Percentiles rank a stretch among this genome's conserved stretches.
Conservation (phyloP, 148 eudicot genomes). For the Oxyria digyna region DNA sequence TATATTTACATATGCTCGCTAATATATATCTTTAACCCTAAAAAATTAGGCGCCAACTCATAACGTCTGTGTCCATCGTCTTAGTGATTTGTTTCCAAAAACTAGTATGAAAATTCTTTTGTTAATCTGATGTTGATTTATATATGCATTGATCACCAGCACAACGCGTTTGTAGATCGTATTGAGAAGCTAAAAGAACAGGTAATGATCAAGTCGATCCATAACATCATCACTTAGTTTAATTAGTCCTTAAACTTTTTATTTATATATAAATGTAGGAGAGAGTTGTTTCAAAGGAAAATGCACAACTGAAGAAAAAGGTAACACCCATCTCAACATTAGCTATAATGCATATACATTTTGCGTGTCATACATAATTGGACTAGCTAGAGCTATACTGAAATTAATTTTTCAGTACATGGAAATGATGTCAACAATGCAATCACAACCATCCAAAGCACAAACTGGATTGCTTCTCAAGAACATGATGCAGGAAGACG, state of each 20-base stretch:
- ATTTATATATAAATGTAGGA: not conserved
- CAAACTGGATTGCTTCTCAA: not conserved
- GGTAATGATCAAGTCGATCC: not conserved
- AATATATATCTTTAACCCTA: too few relatives aligned
- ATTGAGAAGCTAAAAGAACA: conserved; percentile 9
- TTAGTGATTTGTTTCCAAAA: too few relatives aligned
- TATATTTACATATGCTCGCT: too few relatives aligned
- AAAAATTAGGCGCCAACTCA: too few relatives aligned
- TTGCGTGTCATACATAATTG: not conserved
- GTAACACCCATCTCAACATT: not conserved
- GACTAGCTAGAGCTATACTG: too few relatives aligned
- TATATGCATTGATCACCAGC: too few relatives aligned
- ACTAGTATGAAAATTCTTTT: too few relatives aligned
- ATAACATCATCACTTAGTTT: not conserved
- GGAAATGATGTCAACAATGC: not conserved
- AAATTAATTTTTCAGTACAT: not conserved
- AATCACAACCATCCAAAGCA: not conserved
- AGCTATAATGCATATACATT: not conserved
- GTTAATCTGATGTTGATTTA: not conserved
- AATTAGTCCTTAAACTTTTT: not conserved
- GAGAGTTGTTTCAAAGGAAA: not conserved
- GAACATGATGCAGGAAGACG: not conserved
- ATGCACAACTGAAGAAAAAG: conserved; percentile 4
- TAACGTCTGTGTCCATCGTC: too few relatives aligned
- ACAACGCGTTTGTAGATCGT: not conserved